Conservation (phyloP, 1,284 basidiomycete genomes). For the Cronartium quercuum region DNA sequence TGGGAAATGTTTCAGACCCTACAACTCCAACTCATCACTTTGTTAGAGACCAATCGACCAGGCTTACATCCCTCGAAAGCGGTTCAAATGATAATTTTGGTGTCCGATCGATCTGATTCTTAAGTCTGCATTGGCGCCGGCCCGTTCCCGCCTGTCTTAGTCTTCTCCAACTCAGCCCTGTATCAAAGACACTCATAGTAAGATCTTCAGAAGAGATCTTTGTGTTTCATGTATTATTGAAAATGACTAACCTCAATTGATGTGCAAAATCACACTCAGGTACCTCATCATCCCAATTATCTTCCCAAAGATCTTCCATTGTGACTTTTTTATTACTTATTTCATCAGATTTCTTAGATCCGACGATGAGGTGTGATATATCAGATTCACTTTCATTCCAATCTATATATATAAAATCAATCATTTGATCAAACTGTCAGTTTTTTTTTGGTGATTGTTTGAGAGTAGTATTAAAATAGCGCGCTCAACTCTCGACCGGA, state of each 20-base stretch:
- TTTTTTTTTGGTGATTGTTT: not conserved
- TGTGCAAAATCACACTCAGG: slow-evolving; percentile 38
- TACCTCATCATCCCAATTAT: slow-evolving; percentile 39
- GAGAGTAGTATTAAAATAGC: not conserved
- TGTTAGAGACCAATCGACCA: too few species aligned
- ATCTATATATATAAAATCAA: not conserved
- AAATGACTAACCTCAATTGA: slow-evolving; percentile 16
- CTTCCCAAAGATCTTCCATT: slow-evolving; percentile 38
- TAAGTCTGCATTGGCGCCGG: slow-evolving; percentile 35
- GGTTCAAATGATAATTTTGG: too few species aligned
- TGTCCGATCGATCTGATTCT: not conserved
- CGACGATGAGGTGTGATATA: slow-evolving; percentile 15
- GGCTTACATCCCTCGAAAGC: too few species aligned
- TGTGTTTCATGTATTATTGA: not conserved
- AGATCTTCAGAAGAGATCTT: not conserved
- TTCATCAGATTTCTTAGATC: not conserved
- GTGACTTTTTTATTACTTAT: slow-evolving; percentile 5
- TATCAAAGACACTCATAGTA: not conserved
- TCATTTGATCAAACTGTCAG: not conserved
- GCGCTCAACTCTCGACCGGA: slow-evolving; percentile 26
- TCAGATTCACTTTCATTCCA: slow-evolving; percentile 33
- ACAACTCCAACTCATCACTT: too few species aligned
- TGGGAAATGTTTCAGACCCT: too few species aligned
- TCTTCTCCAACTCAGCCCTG: slow-evolving; percentile 36
- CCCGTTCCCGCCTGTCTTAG: slow-evolving; percentile 13